These are phyloP conservation scores for Penicillium sp. DNA, from an alignment of 2,329 filamentous ascomycete species.

Conservation along the genomic window DNA sequence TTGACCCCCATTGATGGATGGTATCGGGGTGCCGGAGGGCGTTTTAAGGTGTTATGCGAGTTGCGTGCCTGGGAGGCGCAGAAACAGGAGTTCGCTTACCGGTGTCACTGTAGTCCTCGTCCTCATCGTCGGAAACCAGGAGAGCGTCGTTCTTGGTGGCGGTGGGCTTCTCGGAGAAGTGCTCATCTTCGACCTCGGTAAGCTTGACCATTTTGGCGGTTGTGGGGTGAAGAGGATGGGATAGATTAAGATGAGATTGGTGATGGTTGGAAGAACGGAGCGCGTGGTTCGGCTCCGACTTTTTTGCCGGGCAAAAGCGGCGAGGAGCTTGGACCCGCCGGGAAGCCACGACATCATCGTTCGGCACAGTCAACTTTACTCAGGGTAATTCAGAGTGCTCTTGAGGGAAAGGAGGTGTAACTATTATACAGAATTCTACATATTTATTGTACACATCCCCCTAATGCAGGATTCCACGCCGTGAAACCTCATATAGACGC, in stretches of 20 bases:
- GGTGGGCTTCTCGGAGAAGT: conserved; percentile 71
- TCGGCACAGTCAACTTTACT: background rate
- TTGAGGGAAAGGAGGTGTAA: background rate
- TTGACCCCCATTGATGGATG: background rate
- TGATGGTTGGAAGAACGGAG: conserved; percentile 27
- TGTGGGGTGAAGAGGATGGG: conserved; percentile 4
- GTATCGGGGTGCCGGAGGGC: background rate
- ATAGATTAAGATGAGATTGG: conserved; percentile 7
- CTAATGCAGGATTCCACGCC: conserved; percentile 1
- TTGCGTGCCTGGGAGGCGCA: conserved; percentile 6
- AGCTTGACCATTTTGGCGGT: conserved; percentile 79
- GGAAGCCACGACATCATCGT: conserved; percentile 11
- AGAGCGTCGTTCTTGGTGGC: conserved; percentile 58
- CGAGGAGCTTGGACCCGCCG: conserved; percentile 31
- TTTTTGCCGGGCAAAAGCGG: conserved; percentile 41
- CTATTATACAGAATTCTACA: conserved; percentile 19
- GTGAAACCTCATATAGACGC: background rate
- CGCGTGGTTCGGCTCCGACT: conserved; percentile 34
- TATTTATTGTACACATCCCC: conserved; percentile 15
- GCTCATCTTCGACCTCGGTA: conserved; percentile 94
- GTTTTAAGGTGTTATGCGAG: background rate
- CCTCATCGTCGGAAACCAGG: conserved; percentile 57
- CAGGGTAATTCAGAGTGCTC: background rate
- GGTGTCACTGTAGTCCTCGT: conserved; percentile 78
- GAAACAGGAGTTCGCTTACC: conserved; percentile 56